phyloP scores from a whole-genome alignment of 257 asterid species.

The Nicotiana noctiflora region DNA sequence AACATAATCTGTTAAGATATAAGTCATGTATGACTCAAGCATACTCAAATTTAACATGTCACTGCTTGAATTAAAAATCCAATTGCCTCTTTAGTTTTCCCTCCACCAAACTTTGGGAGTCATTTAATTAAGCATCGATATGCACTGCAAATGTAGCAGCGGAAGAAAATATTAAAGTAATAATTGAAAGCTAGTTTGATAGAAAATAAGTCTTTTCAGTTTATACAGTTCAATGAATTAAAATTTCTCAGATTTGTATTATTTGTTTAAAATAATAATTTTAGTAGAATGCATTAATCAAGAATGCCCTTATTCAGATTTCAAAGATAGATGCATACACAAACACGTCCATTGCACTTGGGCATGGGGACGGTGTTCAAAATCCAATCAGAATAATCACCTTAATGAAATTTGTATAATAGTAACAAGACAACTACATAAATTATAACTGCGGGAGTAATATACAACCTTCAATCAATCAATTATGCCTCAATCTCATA shows the following conservation, averaged over 20 bases:
- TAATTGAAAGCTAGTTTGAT: neutral
- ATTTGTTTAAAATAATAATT: neutral
- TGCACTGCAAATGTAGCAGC: neutral
- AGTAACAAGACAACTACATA: neutral
- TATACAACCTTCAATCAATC: neutral
- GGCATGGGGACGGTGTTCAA: neutral
- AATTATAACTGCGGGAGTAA: neutral
- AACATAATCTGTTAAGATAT: neutral
- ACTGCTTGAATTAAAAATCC: neutral
- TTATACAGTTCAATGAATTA: neutral
- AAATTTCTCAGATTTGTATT: neutral
- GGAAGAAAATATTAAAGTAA: neutral
- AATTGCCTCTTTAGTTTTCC: neutral
- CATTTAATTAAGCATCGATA: neutral
- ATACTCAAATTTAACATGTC: neutral
- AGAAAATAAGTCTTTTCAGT: neutral
- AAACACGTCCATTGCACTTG: too few species aligned
- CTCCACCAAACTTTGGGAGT: neutral
- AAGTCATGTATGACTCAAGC: neutral
- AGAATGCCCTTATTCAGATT: too few species aligned
- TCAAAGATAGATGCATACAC: too few species aligned
- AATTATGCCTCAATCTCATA: neutral
- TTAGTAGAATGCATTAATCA: neutral
- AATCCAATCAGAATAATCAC: too few species aligned
- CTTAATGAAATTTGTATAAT: too few species aligned